Evolutionary conservation across 169 alveolate species (phyloP).

Genomic region (Cyclospora cayetanensis): DNA sequence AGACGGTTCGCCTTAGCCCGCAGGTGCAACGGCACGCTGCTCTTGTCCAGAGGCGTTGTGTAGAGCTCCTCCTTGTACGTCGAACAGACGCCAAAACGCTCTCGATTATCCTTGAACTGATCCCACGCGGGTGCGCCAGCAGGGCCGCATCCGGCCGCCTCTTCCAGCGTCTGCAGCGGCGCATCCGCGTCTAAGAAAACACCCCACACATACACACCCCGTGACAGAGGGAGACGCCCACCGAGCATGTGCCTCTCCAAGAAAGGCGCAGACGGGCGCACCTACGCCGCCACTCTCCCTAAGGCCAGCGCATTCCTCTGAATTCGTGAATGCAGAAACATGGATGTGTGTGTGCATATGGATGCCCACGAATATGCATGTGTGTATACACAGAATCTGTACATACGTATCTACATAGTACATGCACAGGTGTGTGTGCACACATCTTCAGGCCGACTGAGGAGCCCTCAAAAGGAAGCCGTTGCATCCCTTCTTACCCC

Average conservation of each 20-base stretch:
- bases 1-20: slow-evolving; percentile 35
- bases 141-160: not conserved
- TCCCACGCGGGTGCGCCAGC: slow-evolving; percentile 43
- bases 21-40: slow-evolving; percentile 31
- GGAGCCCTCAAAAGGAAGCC: not conserved
- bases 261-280: not conserved
- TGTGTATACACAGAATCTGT: not conserved
- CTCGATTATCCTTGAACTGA: slow-evolving; percentile 55
- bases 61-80: slow-evolving; percentile 64
- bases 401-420: not conserved
- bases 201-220: not conserved
- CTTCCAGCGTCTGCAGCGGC: not conserved
- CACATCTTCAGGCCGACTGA: not conserved
- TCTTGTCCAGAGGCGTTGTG: slow-evolving; percentile 56
- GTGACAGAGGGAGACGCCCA: not conserved
- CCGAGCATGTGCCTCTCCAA: not conserved
- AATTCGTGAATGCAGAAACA: not conserved
- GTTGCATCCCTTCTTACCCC: not conserved
- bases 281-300: not conserved
- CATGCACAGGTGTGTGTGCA: not conserved
- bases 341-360: not conserved
- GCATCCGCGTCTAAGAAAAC: not conserved
- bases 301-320: not conserved
- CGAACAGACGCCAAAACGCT: slow-evolving; percentile 51
- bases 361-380: not conserved